Conservation (phyloP, 2,329 filamentous ascomycete genomes). For the Apiospora phragmitis region DNA sequence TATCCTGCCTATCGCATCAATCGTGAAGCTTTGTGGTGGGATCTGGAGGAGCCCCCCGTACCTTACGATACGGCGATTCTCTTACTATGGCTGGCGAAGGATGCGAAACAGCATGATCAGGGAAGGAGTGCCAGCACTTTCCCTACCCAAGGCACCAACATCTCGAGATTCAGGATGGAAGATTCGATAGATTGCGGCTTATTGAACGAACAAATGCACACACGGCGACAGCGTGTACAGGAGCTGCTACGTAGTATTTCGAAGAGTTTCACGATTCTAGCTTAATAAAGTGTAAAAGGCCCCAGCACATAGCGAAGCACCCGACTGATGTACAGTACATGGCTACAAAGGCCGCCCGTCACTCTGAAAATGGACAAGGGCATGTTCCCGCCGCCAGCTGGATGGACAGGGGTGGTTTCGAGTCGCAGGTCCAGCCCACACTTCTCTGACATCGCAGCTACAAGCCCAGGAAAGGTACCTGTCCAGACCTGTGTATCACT, state of each 20-base stretch:
- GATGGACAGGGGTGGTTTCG: conserved; percentile 16
- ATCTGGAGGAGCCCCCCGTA: not conserved
- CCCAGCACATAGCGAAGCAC: not conserved
- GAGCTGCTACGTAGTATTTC: not conserved
- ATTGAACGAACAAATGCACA: not conserved
- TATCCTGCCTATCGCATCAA: not conserved
- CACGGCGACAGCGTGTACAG: not conserved
- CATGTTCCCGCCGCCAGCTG: conserved; percentile 4
- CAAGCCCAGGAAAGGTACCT: conserved; percentile 32
- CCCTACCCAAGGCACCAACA: not conserved
- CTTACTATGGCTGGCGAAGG: not conserved
- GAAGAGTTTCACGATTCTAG: conserved; percentile 7
- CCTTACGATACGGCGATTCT: not conserved
- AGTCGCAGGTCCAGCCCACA: conserved; percentile 29
- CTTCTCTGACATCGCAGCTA: conserved; percentile 38
- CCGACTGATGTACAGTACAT: not conserved
- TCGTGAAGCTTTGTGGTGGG: not conserved
- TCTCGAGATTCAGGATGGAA: not conserved
- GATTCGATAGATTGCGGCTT: not conserved
- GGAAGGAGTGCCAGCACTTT: not conserved
- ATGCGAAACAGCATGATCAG: conserved; percentile 1
- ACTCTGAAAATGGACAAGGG: not conserved
- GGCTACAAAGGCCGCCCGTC: not conserved
- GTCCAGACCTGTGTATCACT: conserved; percentile 32
- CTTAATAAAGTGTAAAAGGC: conserved; percentile 5